phyloP scores from a whole-genome alignment of 331 rosid genomes.

The Quercus lobata region DNA sequence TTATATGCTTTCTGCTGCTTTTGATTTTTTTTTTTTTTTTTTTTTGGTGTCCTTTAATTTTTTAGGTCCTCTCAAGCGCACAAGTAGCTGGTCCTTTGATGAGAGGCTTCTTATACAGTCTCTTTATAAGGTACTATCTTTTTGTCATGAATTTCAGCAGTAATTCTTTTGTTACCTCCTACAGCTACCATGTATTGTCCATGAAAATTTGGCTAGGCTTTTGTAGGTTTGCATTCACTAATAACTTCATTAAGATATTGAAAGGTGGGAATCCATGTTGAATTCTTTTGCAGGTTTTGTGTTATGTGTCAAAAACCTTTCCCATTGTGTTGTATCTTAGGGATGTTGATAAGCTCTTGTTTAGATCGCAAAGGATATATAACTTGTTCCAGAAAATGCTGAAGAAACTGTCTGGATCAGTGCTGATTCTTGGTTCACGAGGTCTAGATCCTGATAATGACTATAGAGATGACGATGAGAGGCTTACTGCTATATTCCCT shows the following conservation, averaged over 20 bases:
- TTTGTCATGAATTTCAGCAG: neutral
- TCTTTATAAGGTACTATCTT: constrained; percentile 63
- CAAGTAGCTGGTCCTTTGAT: constrained; percentile 87
- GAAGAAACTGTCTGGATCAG: constrained; percentile 69
- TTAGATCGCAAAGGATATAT: constrained; percentile 60
- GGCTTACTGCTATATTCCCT: constrained; percentile 61
- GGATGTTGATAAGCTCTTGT: constrained; percentile 63
- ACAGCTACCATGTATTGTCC: neutral
- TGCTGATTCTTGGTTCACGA: constrained; percentile 82
- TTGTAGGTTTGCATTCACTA: neutral
- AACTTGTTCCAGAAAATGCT: constrained; percentile 85
- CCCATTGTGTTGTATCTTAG: constrained; percentile 83
- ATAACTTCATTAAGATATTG: neutral
- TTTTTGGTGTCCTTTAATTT: neutral
- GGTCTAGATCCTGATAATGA: constrained; percentile 51
- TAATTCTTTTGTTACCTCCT: neutral
- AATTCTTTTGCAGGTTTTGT: constrained; percentile 57
- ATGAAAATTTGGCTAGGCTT: neutral
- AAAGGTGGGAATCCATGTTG: neutral
- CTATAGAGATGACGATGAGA: constrained; percentile 61
- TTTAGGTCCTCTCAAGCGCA: constrained; percentile 64
- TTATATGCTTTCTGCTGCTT: neutral
- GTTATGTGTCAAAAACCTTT: constrained; percentile 61
- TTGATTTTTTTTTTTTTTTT: neutral
- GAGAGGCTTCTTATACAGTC: constrained; percentile 82